These are phyloP conservation scores for Saxophila tyrrhenica DNA, from an alignment of 495 filamentous ascomycete species.

Conservation along the genomic window DNA sequence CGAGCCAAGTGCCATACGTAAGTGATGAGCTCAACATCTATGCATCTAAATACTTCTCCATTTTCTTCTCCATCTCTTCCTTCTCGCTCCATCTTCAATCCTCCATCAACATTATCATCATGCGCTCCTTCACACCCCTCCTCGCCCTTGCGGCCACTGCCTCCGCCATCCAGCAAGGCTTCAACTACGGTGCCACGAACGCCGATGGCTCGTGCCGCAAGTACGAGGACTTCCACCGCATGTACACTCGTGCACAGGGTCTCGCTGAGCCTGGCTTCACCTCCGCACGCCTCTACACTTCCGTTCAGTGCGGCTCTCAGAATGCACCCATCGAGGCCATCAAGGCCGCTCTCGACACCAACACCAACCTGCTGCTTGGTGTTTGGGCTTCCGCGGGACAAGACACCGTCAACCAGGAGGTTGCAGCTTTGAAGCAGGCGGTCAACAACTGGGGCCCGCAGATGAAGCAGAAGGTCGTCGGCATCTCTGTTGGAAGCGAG, in stretches of 20 bases:
- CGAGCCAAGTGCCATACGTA: too few relatives aligned
- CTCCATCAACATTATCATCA: too few relatives aligned
- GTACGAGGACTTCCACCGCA: slow-evolving; percentile 49
- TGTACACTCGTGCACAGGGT: slow-evolving; percentile 55
- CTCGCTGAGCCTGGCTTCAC: slow-evolving; percentile 53
- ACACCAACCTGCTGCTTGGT: slow-evolving; percentile 52
- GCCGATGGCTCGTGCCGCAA: slow-evolving; percentile 45
- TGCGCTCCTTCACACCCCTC: slow-evolving; percentile 12
- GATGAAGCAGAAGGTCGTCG: slow-evolving; percentile 51
- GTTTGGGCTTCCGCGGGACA: slow-evolving; percentile 59
- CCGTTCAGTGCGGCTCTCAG: slow-evolving; percentile 41
- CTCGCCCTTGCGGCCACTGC: neutral
- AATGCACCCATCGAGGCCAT: slow-evolving; percentile 38
- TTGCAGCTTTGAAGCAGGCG: slow-evolving; percentile 50
- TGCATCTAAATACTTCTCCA: too few relatives aligned
- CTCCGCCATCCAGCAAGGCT: slow-evolving; percentile 42
- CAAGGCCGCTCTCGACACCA: slow-evolving; percentile 40
- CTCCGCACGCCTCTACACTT: slow-evolving; percentile 53
- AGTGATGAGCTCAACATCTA: too few relatives aligned
- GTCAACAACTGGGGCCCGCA: slow-evolving; percentile 45
- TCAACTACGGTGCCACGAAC: slow-evolving; percentile 62
- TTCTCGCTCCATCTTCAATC: too few relatives aligned
- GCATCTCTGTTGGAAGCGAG: slow-evolving; percentile 78
- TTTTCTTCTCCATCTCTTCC: too few relatives aligned
- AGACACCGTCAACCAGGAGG: slow-evolving; percentile 47